phyloP scores from a whole-genome alignment of 441 rosid genomes.

The Codiaeum variegatum region DNA sequence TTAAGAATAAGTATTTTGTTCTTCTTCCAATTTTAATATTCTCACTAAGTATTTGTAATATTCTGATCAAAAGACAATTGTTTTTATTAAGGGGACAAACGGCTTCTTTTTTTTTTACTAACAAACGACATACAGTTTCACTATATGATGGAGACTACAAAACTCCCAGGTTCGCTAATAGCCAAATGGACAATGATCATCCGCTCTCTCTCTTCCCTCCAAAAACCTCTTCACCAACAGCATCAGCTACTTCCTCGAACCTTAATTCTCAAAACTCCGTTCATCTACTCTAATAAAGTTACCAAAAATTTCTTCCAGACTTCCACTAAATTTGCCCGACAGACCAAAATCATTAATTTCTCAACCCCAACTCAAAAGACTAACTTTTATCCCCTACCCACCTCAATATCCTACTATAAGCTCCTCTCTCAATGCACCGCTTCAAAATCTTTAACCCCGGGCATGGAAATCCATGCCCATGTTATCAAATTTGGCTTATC shows the following conservation, averaged over 20 bases:
- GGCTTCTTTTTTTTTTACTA: too few relatives aligned
- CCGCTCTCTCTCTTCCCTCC: conserved; percentile 24
- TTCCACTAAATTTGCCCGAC: background rate
- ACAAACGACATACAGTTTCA: background rate
- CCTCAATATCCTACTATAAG: conserved; percentile 28
- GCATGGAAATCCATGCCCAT: conserved; percentile 45
- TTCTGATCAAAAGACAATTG: too few relatives aligned
- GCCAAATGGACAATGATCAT: conserved; percentile 42
- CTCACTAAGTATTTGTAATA: too few relatives aligned
- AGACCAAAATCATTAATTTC: background rate
- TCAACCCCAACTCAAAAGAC: conserved; percentile 4
- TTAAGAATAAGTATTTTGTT: too few relatives aligned
- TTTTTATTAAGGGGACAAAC: too few relatives aligned
- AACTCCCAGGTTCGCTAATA: background rate
- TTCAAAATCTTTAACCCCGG: conserved; percentile 36
- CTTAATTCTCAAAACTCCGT: conserved; percentile 16
- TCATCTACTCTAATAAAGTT: conserved; percentile 7
- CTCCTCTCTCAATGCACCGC: conserved; percentile 41
- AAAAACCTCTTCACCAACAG: conserved; percentile 28
- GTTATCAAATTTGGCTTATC: conserved; percentile 34
- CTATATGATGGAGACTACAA: background rate
- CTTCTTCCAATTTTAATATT: too few relatives aligned
- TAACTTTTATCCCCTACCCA: conserved; percentile 3
- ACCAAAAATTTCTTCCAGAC: conserved; percentile 10
- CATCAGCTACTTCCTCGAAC: conserved; percentile 24